Percentiles rank a stretch among this genome's conserved stretches.
phyloP scores from a whole-genome alignment of 2,329 filamentous ascomycete genomes.

The Alternaria triticimaculans region DNA sequence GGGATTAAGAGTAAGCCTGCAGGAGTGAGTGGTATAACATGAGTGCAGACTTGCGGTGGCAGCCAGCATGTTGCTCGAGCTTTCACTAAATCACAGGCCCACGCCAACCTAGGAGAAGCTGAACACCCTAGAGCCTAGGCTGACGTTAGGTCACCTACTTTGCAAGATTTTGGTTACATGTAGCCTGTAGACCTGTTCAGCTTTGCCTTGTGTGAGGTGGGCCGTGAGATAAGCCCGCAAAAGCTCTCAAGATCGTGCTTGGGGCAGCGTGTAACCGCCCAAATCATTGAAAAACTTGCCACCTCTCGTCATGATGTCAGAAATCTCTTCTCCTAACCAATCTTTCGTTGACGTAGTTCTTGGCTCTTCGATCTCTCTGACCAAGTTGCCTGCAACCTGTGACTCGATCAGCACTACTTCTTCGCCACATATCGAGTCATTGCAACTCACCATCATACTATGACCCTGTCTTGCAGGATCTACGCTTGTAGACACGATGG shows the following conservation, averaged over 20 bases:
- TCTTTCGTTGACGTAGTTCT: slow-evolving; percentile 31
- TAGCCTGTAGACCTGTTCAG: too few species aligned
- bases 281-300: slow-evolving; percentile 46
- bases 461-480: slow-evolving; percentile 40
- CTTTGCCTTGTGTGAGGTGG: too few species aligned
- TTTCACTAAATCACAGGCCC: background rate
- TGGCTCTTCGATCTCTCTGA: slow-evolving; percentile 40
- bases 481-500: slow-evolving; percentile 49
- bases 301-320: slow-evolving; percentile 39
- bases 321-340: slow-evolving; percentile 47
- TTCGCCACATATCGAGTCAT: background rate
- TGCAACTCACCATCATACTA: slow-evolving; percentile 35
- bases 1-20: too few species aligned
- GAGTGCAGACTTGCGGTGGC: background rate
- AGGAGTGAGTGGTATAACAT: background rate
- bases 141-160: too few species aligned
- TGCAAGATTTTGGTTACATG: too few species aligned
- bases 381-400: slow-evolving; percentile 38
- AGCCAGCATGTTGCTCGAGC: background rate
- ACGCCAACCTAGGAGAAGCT: too few species aligned
- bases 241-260: slow-evolving; percentile 19
- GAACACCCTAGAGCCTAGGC: too few species aligned
- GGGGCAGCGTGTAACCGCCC: slow-evolving; percentile 46
- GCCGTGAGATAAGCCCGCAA: background rate
- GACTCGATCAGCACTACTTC: background rate